These are phyloP conservation scores for Heliamphora pulchella DNA, from an alignment of 179 eudicot species.

Conservation along the genomic window DNA sequence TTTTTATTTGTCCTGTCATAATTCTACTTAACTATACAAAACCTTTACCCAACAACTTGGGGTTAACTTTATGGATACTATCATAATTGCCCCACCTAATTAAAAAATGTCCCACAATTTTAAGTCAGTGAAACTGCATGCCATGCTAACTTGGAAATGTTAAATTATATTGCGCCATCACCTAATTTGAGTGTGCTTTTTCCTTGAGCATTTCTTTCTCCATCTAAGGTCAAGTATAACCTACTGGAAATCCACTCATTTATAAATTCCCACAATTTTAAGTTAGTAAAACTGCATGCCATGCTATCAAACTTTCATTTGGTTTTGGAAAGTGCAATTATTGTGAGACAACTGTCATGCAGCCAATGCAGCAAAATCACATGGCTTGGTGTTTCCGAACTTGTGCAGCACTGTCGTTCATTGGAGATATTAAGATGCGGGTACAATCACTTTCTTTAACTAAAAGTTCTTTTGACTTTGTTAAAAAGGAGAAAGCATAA, in stretches of 20 bases:
- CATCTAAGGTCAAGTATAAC: too few species aligned
- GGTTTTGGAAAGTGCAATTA: slow-evolving; percentile 12
- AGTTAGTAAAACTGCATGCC: neutral
- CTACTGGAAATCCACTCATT: too few species aligned
- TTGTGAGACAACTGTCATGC: slow-evolving; percentile 21
- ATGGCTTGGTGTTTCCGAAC: slow-evolving; percentile 53
- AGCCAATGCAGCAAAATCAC: slow-evolving; percentile 79
- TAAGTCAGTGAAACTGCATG: neutral
- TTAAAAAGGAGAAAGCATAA: neutral
- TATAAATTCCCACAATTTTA: too few species aligned
- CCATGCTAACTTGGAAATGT: neutral
- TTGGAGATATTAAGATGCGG: slow-evolving; percentile 91
- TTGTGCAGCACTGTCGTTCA: slow-evolving; percentile 54
- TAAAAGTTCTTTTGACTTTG: neutral
- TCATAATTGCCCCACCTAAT: neutral
- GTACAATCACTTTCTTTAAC: slow-evolving; percentile 37
- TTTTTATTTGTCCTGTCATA: neutral
- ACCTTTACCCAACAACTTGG: neutral
- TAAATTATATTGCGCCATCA: too few species aligned
- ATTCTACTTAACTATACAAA: neutral
- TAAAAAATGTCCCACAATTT: neutral
- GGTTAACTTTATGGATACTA: neutral
- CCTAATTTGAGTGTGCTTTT: too few species aligned
- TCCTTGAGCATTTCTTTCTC: too few species aligned
- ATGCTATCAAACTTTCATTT: slow-evolving; percentile 10